Base-by-base conservation (phyloP, 2,329 filamentous ascomycete species). In the Cladosporium colombiae region DNA sequence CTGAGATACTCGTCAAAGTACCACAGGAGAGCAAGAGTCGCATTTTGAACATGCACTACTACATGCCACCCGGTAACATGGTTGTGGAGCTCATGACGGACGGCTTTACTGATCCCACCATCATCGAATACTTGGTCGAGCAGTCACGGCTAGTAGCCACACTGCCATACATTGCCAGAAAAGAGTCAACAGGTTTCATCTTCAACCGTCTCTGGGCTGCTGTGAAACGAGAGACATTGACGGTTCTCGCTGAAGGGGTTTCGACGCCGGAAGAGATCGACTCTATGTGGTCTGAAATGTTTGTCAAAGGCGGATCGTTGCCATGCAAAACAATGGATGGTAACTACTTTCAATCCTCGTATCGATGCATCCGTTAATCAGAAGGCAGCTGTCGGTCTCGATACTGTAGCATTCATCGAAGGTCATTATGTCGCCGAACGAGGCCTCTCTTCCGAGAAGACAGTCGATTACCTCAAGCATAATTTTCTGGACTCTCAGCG, bases 161-260 rank as follows among this genome's bases (percentile, higher is more conserved):
- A 3, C 33, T 0, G 78, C 83, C 82, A 0, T 78, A 79, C 25
- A 70, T 78, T 3, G 82, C 82, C 0, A 69, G 76, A 10, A 81
- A 80, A 61, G 80, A 86, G 67, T 85, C 83, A 0, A 84, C 83
- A 0, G 81, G 84, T 0, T 82, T 86, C 68, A 82, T 87, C 44
- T 84, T 85, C 70, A 86, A 86, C 64, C 80, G 85, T 0, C 71
- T 86, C 0, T 87, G 84, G 84, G 85, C 84, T 0, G 84, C 84
- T 0, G 77, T 86, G 13, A 86, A 86, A 72, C 77, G 84, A 2
- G 84, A 87, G 68, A 73, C 75, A 0, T 67, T 86, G 62, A 79
- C 73, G 0, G 82, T 86, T 13, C 68, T 86, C 2, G 77, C 81
- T 0, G 84, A 86, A 58, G 84, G 78, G 0, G 82, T 86, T 0